phyloP scores from a whole-genome alignment of 768 basidiomycete genomes.

The Crepidotus variabilis region DNA sequence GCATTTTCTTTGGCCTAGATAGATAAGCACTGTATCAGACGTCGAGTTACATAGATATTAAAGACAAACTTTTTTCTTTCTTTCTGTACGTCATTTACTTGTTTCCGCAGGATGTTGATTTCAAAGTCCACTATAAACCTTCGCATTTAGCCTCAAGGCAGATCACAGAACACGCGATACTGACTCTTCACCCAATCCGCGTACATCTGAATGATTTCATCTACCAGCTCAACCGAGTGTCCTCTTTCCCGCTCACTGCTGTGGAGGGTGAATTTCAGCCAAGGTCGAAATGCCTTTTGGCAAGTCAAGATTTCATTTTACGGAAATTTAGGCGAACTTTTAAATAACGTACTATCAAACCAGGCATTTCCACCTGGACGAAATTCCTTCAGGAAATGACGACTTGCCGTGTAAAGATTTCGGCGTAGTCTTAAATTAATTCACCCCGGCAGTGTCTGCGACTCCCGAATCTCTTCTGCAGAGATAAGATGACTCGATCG shows the following conservation, averaged over 20 bases:
- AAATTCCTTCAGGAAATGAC: no score
- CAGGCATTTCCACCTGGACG: no score
- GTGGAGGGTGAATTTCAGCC: no score
- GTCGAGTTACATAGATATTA: not conserved
- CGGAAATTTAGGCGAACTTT: no score
- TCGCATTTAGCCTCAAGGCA: not conserved
- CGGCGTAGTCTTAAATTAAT: no score
- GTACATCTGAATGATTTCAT: conserved; percentile 92
- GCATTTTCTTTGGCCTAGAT: conserved; percentile 86
- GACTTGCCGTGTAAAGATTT: no score
- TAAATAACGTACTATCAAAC: no score
- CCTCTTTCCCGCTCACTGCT: conserved; percentile 89
- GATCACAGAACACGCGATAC: conserved; percentile 26
- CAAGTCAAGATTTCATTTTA: no score
- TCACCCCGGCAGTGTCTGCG: no score
- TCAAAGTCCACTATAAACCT: conserved; percentile 79
- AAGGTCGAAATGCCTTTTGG: no score
- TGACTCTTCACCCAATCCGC: conserved; percentile 90
- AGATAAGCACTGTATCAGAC: not conserved
- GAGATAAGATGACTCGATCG: not conserved
- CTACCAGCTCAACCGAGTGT: conserved; percentile 86
- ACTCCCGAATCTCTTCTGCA: conserved; percentile 83
- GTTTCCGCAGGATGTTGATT: conserved; percentile 69
- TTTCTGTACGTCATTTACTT: conserved; percentile 90
- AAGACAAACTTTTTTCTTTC: conserved; percentile 88